A percentile compares a stretch with the other conserved stretches of the same genome.
Conservation (phyloP, 352 stramenopile genomes). For the Pythium folliculosum region DNA sequence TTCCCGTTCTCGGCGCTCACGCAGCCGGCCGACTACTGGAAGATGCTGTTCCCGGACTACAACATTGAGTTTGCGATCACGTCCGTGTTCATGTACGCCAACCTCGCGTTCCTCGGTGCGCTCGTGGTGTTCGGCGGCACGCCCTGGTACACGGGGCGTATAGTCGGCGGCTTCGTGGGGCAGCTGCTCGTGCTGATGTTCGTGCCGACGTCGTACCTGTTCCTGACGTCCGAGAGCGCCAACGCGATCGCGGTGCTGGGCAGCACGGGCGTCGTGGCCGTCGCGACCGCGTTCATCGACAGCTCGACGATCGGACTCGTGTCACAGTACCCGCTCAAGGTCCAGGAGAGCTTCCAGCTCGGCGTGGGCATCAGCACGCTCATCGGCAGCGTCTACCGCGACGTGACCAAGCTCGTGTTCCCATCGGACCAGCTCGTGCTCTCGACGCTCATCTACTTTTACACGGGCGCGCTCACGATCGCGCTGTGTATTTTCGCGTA, state of each 20-base stretch:
- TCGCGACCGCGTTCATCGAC: constrained; percentile 83
- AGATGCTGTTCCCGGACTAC: constrained; percentile 81
- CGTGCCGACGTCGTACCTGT: constrained; percentile 78
- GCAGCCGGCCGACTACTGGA: constrained; percentile 89
- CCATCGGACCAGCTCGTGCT: constrained; percentile 52
- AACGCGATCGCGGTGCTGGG: constrained; percentile 70
- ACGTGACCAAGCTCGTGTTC: constrained; percentile 84
- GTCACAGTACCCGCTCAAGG: constrained; percentile 73
- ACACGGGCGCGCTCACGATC: constrained; percentile 78
- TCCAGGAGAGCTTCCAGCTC: constrained; percentile 84
- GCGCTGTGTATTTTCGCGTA: constrained; percentile 76
- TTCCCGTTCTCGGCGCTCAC: constrained; percentile 89
- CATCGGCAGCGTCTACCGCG: constrained; percentile 80
- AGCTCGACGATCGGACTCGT: constrained; percentile 83
- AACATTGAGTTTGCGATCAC: constrained; percentile 89
- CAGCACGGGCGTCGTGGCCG: constrained; percentile 59
- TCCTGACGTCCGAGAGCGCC: constrained; percentile 61
- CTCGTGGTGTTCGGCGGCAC: constrained; percentile 65
- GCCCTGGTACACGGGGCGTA: constrained; percentile 70
- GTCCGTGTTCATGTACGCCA: constrained; percentile 86
- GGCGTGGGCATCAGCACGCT: constrained; percentile 80
- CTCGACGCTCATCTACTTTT: constrained; percentile 85
- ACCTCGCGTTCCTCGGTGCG: constrained; percentile 61
- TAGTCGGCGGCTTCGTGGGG: constrained; percentile 78
- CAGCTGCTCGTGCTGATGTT: constrained; percentile 74